Base-by-base conservation (phyloP, 2,329 filamentous ascomycete genomes). In the Metarhizium anisopliae region DNA sequence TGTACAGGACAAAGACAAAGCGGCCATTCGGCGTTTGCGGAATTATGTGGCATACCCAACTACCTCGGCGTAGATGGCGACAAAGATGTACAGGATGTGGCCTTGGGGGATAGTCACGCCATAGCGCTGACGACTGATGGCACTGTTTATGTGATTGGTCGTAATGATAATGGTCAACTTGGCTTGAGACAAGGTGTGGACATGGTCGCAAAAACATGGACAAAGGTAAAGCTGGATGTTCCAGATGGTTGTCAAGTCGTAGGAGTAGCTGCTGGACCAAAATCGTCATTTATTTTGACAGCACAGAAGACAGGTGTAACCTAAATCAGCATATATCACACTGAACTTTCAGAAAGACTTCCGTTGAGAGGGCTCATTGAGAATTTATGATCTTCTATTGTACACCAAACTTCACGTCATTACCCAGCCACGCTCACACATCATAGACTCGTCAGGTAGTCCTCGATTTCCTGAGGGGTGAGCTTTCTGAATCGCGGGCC, bases 371-470 rank as follows among this genome's bases (percentile, higher is more conserved):
- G 56, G 56, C 60, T 70, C 65, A 66, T 68, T 63, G 67, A 71
- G 66, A 63, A 61, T 52, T 59, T 54, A 62, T 74, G 72, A 77
- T 73, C 71, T 69, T 66, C 70, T 77, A 77, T 75, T 72, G 67
- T 77, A 77, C 74, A 78, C 66, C 61, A 65, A 63, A 64, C 65
- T 63, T 63, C 58, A 55, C 64, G 58, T 55, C 58, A 62, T 61
- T 57, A 59, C 57, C 58, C 58, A 51, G 58, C 60, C 60, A 51
- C 51, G 58, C 59, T 58, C 54, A 51, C 61, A 59, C 56, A 69
- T 85, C 82, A 97, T 82, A 99, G 84, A 82, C 96, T 97, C 73
- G 94, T 97, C 74, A 99, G 78, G 78, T 99, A 99, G 74, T 99
- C 94, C 79, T 99, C 94, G 69, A 99, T 97, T 78, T 99, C 94